phyloP scores from a whole-genome alignment of 345 rosid species.

The Ceriops zippeliana region DNA sequence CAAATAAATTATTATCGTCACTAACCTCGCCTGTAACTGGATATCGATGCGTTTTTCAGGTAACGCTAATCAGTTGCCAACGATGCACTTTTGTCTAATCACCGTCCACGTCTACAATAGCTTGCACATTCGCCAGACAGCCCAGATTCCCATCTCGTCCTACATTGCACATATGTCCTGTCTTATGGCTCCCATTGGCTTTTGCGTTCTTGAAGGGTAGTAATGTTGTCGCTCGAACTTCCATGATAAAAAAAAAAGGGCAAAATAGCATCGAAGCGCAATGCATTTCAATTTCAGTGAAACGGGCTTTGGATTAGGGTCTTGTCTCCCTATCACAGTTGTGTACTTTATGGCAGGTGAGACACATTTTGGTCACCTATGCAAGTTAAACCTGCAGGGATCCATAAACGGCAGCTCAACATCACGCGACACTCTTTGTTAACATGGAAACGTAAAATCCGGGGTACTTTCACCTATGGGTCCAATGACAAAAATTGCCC shows the following conservation, averaged over 20 bases:
- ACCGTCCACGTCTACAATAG: slow-evolving; percentile 6
- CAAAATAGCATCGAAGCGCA: too few species aligned
- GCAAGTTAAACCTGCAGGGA: slow-evolving; percentile 1
- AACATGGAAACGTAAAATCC: slow-evolving; percentile 30
- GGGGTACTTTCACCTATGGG: slow-evolving; percentile 15
- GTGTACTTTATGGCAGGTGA: too few species aligned
- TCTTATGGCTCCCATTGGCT: neutral
- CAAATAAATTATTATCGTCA: slow-evolving; percentile 4
- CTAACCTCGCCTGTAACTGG: neutral
- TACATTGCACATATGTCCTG: neutral
- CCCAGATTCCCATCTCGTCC: slow-evolving; percentile 12
- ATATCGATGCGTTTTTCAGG: neutral
- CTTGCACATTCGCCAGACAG: neutral
- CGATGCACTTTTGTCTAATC: slow-evolving; percentile 13
- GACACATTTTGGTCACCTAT: neutral
- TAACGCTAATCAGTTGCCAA: too few species aligned
- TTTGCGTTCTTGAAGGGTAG: too few species aligned
- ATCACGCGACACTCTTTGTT: slow-evolving; percentile 21
- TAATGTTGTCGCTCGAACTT: too few species aligned
- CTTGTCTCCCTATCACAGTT: neutral
- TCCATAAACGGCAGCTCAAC: slow-evolving; percentile 18
- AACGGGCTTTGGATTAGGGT: neutral
- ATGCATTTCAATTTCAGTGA: neutral
- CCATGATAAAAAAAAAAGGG: too few species aligned
- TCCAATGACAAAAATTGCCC: slow-evolving; percentile 13